Conservation (phyloP, 176 grass and related monocot species). For the Chloris gayana region DNA sequence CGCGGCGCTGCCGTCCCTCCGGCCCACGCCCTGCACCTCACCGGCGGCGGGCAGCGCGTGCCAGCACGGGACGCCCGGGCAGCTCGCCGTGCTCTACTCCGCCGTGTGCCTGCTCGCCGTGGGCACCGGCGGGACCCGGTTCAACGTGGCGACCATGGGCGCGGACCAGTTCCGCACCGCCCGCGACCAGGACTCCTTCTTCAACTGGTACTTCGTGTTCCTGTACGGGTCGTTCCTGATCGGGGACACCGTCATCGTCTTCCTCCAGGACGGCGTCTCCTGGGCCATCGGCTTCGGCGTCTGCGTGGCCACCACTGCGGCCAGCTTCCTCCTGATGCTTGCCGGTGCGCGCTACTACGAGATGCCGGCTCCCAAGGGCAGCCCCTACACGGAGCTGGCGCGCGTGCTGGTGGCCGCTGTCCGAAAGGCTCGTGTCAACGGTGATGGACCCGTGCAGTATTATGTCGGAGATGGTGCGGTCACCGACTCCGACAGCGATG, state of each 20-base stretch:
- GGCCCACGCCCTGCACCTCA: background rate
- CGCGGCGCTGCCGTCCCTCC: slow-evolving; percentile 4
- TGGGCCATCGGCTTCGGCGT: background rate
- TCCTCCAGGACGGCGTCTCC: slow-evolving; percentile 31
- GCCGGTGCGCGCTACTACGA: background rate
- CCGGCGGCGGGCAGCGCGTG: background rate
- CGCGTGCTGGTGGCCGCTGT: background rate
- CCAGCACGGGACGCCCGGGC: background rate
- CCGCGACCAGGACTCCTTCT: slow-evolving; percentile 37
- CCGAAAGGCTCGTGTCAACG: background rate
- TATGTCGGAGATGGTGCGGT: background rate
- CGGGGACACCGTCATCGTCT: slow-evolving; percentile 50
- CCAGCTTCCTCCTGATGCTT: background rate
- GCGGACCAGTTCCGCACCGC: slow-evolving; percentile 50
- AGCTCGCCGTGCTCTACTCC: slow-evolving; percentile 41
- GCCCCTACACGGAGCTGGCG: background rate
- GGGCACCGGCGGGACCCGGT: slow-evolving; percentile 59
- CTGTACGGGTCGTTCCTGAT: slow-evolving; percentile 42
- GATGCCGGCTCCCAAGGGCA: background rate
- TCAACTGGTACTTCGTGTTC: slow-evolving; percentile 67
- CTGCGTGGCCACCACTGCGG: background rate
- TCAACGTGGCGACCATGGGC: slow-evolving; percentile 56
- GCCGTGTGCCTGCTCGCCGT: slow-evolving; percentile 43
- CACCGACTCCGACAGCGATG: background rate
- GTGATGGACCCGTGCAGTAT: background rate